These are phyloP conservation scores for Xylaria sp. DNA, from an alignment of 2,329 filamentous ascomycete genomes.

Conservation along the genomic window DNA sequence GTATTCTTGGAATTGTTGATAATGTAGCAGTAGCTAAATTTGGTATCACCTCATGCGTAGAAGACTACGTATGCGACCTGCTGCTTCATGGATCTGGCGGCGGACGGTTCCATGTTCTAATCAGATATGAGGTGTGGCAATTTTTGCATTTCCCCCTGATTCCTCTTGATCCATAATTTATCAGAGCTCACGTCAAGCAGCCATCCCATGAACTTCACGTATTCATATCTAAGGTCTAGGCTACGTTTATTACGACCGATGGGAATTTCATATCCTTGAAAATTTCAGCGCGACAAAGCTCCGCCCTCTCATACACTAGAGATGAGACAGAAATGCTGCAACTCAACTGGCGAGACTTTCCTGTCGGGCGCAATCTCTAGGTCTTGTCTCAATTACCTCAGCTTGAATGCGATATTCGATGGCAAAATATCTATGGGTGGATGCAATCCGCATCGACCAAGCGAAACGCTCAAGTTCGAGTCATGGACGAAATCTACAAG, in stretches of 20 bases:
- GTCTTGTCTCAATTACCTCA: slow-evolving; percentile 11
- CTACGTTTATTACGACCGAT: slow-evolving; percentile 3
- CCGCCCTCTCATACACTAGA: slow-evolving; percentile 8
- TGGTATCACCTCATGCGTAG: too few species aligned
- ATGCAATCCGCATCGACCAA: slow-evolving; percentile 19
- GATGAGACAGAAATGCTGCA: neutral
- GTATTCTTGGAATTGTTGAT: too few species aligned
- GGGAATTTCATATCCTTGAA: neutral
- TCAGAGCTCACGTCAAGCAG: neutral
- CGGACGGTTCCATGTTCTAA: too few species aligned
- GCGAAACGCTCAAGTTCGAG: slow-evolving; percentile 1
- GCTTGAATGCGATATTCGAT: neutral
- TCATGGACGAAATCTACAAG: slow-evolving; percentile 11
- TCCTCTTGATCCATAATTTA: neutral
- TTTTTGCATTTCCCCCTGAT: too few species aligned
- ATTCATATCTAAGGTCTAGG: neutral
- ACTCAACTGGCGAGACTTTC: neutral
- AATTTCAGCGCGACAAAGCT: neutral
- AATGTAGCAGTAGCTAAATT: too few species aligned
- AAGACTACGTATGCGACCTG: too few species aligned
- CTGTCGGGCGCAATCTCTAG: slow-evolving; percentile 11
- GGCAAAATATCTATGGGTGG: slow-evolving; percentile 2
- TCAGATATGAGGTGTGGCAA: too few species aligned
- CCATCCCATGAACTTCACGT: neutral
- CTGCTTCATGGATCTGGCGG: too few species aligned